A percentile compares a stretch with the other conserved stretches of the same genome.
Evolutionary conservation across 352 stramenopile species (phyloP).

Genomic region (Globisporangium cylindrosporum): DNA sequence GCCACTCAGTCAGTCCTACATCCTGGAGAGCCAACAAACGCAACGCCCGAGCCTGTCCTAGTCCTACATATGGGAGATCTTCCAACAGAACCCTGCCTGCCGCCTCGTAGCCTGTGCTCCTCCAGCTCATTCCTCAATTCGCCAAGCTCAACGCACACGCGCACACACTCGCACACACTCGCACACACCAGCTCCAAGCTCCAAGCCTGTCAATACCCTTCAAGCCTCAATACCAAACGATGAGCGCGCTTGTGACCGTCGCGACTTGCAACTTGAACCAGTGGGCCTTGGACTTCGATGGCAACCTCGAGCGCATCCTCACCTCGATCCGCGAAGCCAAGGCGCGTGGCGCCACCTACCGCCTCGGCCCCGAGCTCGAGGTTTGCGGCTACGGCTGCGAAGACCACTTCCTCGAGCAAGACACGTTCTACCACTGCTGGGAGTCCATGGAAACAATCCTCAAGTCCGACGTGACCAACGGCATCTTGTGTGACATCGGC

Average conservation of each 20-base stretch:
- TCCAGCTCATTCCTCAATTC: constrained; percentile 13
- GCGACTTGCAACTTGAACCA: constrained; percentile 99
- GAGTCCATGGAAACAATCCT: constrained; percentile 91
- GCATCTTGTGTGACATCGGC: constrained; percentile 97
- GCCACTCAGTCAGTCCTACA: neutral
- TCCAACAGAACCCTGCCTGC: neutral
- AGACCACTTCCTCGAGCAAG: constrained; percentile 98
- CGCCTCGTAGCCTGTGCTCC: neutral
- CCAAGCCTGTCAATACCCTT: neutral
- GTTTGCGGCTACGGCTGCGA: constrained; percentile 98
- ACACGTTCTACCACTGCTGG: constrained; percentile 98
- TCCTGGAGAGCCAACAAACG: neutral
- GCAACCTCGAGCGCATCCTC: constrained; percentile 89
- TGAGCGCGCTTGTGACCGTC: constrained; percentile 91
- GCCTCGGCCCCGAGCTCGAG: constrained; percentile 97
- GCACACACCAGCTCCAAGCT: neutral
- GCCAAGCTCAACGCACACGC: neutral
- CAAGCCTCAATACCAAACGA: constrained; percentile 18
- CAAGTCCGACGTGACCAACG: constrained; percentile 84
- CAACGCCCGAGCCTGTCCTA: neutral
- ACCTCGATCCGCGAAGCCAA: constrained; percentile 90
- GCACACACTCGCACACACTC: neutral
- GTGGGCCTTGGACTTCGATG: constrained; percentile 98
- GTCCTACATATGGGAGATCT: neutral
- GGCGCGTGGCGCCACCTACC: constrained; percentile 85